These are phyloP conservation scores for Nemania sp. DNA, from an alignment of 2,329 filamentous ascomycete species.

Conservation along the genomic window DNA sequence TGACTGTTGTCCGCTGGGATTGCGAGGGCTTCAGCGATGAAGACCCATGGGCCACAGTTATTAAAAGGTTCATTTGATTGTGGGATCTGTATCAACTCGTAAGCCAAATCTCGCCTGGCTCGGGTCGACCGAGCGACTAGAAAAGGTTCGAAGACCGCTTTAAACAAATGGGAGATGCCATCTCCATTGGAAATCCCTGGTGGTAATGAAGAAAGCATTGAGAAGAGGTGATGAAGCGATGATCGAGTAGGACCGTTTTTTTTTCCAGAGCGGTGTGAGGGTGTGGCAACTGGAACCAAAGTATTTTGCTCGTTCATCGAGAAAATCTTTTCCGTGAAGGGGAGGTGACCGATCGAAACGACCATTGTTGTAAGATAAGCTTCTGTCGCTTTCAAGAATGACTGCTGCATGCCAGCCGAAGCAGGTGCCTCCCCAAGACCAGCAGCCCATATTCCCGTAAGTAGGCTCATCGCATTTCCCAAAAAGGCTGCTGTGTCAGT, in stretches of 20 bases:
- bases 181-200: conserved; percentile 54
- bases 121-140: conserved; percentile 54
- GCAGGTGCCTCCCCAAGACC: conserved; percentile 60
- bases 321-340: conserved; percentile 66
- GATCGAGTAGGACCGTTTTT: conserved; percentile 56
- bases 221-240: conserved; percentile 69
- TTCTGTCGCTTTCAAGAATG: conserved; percentile 60
- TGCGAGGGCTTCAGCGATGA: conserved; percentile 53
- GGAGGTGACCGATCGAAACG: conserved; percentile 58
- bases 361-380: conserved; percentile 55
- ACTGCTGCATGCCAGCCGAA: conserved; percentile 51
- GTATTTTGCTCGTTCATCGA: conserved; percentile 56
- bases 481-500: conserved; percentile 81
- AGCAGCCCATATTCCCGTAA: conserved; percentile 70
- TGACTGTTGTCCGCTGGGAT: conserved; percentile 48
- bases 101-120: conserved; percentile 51
- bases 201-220: conserved; percentile 59
- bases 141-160: conserved; percentile 62
- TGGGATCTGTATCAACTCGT: conserved; percentile 56
- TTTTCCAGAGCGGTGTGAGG: conserved; percentile 64
- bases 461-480: conserved; percentile 69
- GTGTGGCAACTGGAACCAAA: conserved; percentile 67
- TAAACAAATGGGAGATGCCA: conserved; percentile 51
- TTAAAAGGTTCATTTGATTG: conserved; percentile 52
- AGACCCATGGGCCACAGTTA: conserved; percentile 57